phyloP scores from a whole-genome alignment of 2,329 filamentous ascomycete genomes.

The Fusarium sp. region DNA sequence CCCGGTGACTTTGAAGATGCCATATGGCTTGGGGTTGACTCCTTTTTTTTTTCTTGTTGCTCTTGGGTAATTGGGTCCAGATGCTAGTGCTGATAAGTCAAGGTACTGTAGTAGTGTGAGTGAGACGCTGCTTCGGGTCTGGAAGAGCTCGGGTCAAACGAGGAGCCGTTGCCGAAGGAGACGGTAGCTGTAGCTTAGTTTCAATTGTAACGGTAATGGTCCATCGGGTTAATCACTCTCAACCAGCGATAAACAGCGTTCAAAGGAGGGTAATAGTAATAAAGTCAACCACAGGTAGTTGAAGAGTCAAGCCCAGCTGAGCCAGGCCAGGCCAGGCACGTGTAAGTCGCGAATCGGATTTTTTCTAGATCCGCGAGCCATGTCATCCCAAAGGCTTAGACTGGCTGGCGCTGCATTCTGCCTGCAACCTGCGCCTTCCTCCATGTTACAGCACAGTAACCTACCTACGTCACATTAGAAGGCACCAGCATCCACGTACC shows the following conservation, averaged over 20 bases:
- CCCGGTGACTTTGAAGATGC: conserved; percentile 4
- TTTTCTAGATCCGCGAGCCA: neutral
- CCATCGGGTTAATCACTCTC: neutral
- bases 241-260: neutral
- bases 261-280: neutral
- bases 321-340: neutral
- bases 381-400: conserved; percentile 1
- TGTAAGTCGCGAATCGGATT: conserved; percentile 1
- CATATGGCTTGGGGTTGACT: conserved; percentile 20
- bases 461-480: neutral
- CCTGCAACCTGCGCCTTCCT: neutral
- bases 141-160: neutral
- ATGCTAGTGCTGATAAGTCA: neutral
- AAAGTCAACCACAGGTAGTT: neutral
- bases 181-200: neutral
- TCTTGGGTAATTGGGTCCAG: neutral
- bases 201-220: neutral
- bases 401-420: neutral
- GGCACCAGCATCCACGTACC: neutral
- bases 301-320: neutral
- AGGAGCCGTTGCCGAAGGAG: neutral
- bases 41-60: neutral
- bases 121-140: neutral
- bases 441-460: neutral
- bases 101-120: neutral